Conservation (phyloP, 2,329 filamentous ascomycete genomes). For the Myriosclerotinia curreyana region DNA sequence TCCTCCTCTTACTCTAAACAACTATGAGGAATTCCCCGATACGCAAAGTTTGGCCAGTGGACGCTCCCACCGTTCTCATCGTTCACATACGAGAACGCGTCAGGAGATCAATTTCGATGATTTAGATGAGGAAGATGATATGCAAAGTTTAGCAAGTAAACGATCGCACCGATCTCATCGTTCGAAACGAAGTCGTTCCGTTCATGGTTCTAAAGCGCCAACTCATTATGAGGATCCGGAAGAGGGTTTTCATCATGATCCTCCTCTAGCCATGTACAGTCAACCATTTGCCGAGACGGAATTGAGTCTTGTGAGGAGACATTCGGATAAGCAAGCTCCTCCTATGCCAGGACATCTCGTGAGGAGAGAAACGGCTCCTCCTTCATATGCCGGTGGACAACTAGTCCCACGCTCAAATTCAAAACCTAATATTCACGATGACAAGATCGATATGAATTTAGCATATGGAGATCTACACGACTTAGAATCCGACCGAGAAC, state of each 20-base stretch:
- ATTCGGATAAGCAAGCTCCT: conserved; percentile 32
- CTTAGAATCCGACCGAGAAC: conserved; percentile 12
- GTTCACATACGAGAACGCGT: conserved; percentile 12
- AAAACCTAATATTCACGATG: conserved; percentile 33
- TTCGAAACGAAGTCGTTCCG: conserved; percentile 19
- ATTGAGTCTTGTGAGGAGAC: conserved; percentile 22
- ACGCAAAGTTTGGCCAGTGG: conserved; percentile 16
- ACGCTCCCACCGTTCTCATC: conserved; percentile 24
- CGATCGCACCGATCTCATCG: conserved; percentile 25
- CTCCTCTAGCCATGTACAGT: conserved; percentile 24
- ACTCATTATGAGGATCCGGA: conserved; percentile 26
- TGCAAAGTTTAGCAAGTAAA: conserved; percentile 17
- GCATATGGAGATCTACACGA: conserved; percentile 84
- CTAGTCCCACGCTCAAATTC: conserved; percentile 21
- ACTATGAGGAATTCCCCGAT: conserved; percentile 16
- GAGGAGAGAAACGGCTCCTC: conserved; percentile 14
- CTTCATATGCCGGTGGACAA: background rate
- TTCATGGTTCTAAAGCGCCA: conserved; percentile 22
- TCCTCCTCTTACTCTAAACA: conserved; percentile 22
- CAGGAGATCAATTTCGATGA: conserved; percentile 13
- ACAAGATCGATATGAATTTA: conserved; percentile 80
- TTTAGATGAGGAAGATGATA: conserved; percentile 16
- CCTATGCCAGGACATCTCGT: conserved; percentile 3
- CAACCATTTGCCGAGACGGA: conserved; percentile 31
- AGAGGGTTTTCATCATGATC: conserved; percentile 7